Conservation (phyloP, 1,284 basidiomycete species). For the Blastosporella zonata region DNA sequence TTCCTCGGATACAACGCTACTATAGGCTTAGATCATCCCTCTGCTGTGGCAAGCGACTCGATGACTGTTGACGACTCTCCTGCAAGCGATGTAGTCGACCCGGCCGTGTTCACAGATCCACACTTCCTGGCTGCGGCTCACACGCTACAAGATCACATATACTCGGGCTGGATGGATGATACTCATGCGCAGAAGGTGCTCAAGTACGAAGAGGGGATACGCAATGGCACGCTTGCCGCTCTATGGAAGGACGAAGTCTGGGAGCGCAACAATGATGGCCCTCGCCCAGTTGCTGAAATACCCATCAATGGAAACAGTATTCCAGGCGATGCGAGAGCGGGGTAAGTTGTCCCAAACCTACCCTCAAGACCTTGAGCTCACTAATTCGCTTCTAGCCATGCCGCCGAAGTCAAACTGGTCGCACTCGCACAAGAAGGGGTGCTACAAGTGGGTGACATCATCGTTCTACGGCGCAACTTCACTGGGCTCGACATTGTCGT, state of each 20-base stretch:
- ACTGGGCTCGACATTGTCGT: conserved; percentile 32
- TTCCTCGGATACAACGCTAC: conserved; percentile 37
- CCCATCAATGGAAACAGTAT: conserved; percentile 14
- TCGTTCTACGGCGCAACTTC: conserved; percentile 49
- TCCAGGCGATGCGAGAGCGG: conserved; percentile 19
- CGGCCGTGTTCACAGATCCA: conserved; percentile 45
- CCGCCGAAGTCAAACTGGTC: conserved; percentile 39
- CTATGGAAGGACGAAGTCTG: conserved; percentile 64
- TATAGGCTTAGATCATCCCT: conserved; percentile 42
- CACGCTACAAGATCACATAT: conserved; percentile 60
- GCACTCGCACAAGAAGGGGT: conserved; percentile 43
- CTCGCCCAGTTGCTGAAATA: background rate
- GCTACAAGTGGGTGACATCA: conserved; percentile 48
- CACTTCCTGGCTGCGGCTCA: conserved; percentile 52
- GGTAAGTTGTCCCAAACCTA: conserved; percentile 14
- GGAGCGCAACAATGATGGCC: conserved; percentile 37
- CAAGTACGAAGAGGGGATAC: conserved; percentile 40
- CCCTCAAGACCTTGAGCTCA: background rate
- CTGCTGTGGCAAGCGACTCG: conserved; percentile 20
- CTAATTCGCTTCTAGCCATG: conserved; percentile 26
- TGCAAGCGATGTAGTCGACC: conserved; percentile 30
- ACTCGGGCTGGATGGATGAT: conserved; percentile 47
- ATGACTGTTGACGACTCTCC: conserved; percentile 29
- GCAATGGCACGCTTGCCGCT: conserved; percentile 43
- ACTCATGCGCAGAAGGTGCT: conserved; percentile 40